Conservation (phyloP, 2,329 filamentous ascomycete species). For the Cladosporium sp. region DNA sequence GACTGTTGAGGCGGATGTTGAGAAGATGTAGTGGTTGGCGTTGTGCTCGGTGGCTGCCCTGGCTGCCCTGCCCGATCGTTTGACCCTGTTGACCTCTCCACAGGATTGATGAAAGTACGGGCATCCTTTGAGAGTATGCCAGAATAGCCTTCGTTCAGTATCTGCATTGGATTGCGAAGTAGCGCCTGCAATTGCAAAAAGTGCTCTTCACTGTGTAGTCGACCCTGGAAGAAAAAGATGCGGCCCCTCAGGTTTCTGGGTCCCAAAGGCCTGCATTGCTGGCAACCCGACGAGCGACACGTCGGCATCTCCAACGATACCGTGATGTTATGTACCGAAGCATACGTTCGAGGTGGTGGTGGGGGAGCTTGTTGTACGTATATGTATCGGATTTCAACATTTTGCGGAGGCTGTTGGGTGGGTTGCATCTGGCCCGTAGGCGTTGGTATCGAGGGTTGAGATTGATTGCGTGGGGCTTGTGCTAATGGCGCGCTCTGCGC, state of each 20-base stretch:
- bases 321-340: not conserved
- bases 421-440: not conserved
- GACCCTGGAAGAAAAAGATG: not conserved
- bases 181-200: not conserved
- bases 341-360: not conserved
- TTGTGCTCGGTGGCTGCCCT: too few relatives aligned
- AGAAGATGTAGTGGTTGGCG: too few relatives aligned
- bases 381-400: not conserved
- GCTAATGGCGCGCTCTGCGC: not conserved
- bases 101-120: too few relatives aligned
- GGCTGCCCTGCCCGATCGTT: too few relatives aligned
- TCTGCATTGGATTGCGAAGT: not conserved
- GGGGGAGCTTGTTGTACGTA: not conserved
- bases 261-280: not conserved
- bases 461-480: not conserved
- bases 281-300: not conserved
- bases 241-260: not conserved
- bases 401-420: not conserved
- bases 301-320: conserved; percentile 6
- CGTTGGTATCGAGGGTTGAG: not conserved
- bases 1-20: too few relatives aligned
- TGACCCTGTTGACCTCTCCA: too few relatives aligned
- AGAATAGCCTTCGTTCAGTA: not conserved
- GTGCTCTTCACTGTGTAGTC: not conserved
- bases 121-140: too few relatives aligned